These are phyloP conservation scores for Pythium aphanidermatum DNA, from an alignment of 352 stramenopile genomes.

Conservation along the genomic window DNA sequence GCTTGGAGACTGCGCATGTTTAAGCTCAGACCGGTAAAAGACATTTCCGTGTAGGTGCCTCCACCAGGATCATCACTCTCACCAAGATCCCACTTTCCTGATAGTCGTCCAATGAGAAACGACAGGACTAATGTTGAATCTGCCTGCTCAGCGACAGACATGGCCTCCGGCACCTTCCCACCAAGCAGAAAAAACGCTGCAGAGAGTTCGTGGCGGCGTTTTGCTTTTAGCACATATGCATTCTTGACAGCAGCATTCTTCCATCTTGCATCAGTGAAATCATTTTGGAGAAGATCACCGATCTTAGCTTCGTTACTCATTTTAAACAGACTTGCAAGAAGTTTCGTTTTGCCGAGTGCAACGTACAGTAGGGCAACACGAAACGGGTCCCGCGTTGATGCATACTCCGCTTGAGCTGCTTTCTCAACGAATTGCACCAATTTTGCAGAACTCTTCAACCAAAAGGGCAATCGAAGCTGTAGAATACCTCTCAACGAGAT, in stretches of 20 bases:
- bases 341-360: slow-evolving; percentile 71
- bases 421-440: slow-evolving; percentile 61
- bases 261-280: slow-evolving; percentile 80
- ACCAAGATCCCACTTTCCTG: slow-evolving; percentile 66
- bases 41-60: slow-evolving; percentile 29
- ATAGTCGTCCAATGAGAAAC: slow-evolving; percentile 73
- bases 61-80: slow-evolving; percentile 19
- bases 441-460: slow-evolving; percentile 53
- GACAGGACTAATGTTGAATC: slow-evolving; percentile 69
- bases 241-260: slow-evolving; percentile 89
- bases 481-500: slow-evolving; percentile 70
- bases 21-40: slow-evolving; percentile 50
- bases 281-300: slow-evolving; percentile 66
- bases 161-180: slow-evolving; percentile 67
- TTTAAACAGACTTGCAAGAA: slow-evolving; percentile 82
- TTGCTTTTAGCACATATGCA: slow-evolving; percentile 83
- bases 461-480: slow-evolving; percentile 67
- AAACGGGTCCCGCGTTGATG: slow-evolving; percentile 73
- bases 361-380: slow-evolving; percentile 83
- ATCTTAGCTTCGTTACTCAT: slow-evolving; percentile 78
- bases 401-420: slow-evolving; percentile 70
- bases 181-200: slow-evolving; percentile 82
- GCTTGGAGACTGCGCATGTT: slow-evolving; percentile 28
- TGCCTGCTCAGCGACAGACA: slow-evolving; percentile 66
- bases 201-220: slow-evolving; percentile 74